These are phyloP conservation scores for Alloteropsis semialata DNA, from an alignment of 176 grass and related monocot genomes.

Conservation along the genomic window DNA sequence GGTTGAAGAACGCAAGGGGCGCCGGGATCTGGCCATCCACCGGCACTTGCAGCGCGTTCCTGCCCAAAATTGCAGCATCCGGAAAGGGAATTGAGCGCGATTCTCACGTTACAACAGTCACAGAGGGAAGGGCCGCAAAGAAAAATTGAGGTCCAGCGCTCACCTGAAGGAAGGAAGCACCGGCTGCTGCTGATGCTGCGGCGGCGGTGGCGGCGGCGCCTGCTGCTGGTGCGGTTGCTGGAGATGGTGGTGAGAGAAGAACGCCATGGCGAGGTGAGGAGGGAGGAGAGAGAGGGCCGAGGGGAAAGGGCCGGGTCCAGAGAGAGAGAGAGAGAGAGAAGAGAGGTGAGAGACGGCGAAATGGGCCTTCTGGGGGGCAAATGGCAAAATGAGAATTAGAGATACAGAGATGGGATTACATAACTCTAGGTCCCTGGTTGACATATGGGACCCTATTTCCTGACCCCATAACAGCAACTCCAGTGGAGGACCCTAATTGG, in stretches of 20 bases:
- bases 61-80: constrained; percentile 40
- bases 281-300: neutral
- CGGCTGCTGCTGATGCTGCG: constrained; percentile 49
- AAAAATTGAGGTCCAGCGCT: constrained; percentile 29
- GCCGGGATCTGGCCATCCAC: constrained; percentile 83
- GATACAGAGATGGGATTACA: neutral
- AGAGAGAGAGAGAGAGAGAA: neutral
- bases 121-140: neutral
- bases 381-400: neutral
- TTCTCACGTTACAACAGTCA: neutral
- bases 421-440: neutral
- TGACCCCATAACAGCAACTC: neutral
- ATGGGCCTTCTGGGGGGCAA: constrained; percentile 4
- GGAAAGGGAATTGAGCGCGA: constrained; percentile 32
- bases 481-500: no score
- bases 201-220: constrained; percentile 25
- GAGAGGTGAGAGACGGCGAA: constrained; percentile 8
- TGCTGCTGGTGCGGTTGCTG: constrained; percentile 57
- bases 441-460: neutral
- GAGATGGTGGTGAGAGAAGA: constrained; percentile 73
- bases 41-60: constrained; percentile 73
- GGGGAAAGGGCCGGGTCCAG: constrained; percentile 26
- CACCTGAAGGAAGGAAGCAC: constrained; percentile 58
- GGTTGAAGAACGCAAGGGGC: constrained; percentile 71
- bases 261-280: constrained; percentile 58